Evolutionary conservation across 805 yeast species (phyloP).

Genomic region (Ogataea methanolica): DNA sequence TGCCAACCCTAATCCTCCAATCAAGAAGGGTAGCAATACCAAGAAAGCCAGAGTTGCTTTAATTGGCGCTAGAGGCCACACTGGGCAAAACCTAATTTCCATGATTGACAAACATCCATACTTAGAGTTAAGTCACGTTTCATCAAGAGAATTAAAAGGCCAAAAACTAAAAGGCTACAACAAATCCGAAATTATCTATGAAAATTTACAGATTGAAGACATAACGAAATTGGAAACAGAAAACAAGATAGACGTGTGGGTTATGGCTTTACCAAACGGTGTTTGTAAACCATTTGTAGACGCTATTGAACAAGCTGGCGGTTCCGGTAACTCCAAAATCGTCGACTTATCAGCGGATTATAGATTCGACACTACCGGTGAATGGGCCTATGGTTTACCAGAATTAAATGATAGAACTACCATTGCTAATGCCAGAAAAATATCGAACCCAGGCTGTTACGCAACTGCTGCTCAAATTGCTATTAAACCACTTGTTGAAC

Average conservation of each 20-base stretch:
- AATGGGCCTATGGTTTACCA: conserved; percentile 95
- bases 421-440: conserved; percentile 70
- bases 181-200: conserved; percentile 74
- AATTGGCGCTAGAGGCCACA: conserved; percentile 97
- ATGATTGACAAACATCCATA: conserved; percentile 85
- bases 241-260: conserved; percentile 90
- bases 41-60: conserved; percentile 74
- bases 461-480: conserved; percentile 98
- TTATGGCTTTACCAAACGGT: conserved; percentile 98
- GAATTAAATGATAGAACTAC: conserved; percentile 70
- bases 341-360: conserved; percentile 94
- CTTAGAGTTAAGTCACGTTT: conserved; percentile 85
- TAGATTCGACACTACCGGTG: conserved; percentile 82
- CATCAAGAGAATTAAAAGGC: conserved; percentile 92
- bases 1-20: conserved; percentile 69
- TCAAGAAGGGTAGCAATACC: conserved; percentile 57
- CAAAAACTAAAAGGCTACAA: conserved; percentile 82
- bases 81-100: conserved; percentile 89
- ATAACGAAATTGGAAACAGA: conserved; percentile 71
- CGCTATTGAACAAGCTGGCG: conserved; percentile 61
- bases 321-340: conserved; percentile 66
- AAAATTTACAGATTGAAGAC: conserved; percentile 84
- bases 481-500: conserved; percentile 76
- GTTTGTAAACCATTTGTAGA: conserved; percentile 87
- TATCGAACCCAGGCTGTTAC: conserved; percentile 97